Evolutionary conservation across 768 basidiomycete genomes (phyloP), one percentile per base, ranked within the genome.

Genomic region (Collybiopsis confluens): DNA sequence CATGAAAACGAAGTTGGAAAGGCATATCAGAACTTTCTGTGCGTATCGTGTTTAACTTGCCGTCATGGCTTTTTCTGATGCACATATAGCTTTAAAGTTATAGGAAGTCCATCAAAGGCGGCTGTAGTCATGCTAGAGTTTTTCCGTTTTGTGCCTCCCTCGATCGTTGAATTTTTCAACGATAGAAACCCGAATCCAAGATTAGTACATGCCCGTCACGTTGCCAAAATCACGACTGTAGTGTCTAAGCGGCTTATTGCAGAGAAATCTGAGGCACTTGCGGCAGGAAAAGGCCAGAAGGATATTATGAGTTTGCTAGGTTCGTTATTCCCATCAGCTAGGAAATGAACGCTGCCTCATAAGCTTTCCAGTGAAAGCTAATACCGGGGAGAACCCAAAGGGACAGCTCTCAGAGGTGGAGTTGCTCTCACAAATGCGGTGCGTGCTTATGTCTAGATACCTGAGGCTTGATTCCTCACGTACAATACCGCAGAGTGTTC

Each of bases 221-320:
- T 30, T 20, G 42, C 40, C 52, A n/a, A 20, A 15, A 9, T 37
- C 18, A 36, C 33, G 56, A 52, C 27, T 56, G 18, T 45, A 47
- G 47, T 53, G 40, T 33, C 55, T 21, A 41, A 55, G 46, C 23
- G 30, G 36, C 35, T 50, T 28, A 18, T 52, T 45, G 20, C 27
- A 37, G 28, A 10, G n/a, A 38, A 42, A 43, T n/a, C 28, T 54
- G 10, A 23, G 50, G 54, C 48, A 9, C 35, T 56, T 38, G 20
- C 40, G 13, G 52, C 53, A 38, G 55, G 54, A n/a, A 44, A 57
- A 35, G 13, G n/a, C 48, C 35, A 47, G 27, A 38, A 65, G 11
- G 72, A 73, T 54, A 59, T 70, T 40, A 68, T 74, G 68, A 71
- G 70, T 36, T 59, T 71, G 3, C 58, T 74, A 13, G 65, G 72